Base-by-base conservation (phyloP, 179 eudicot species). In the Corrigiola litoralis region DNA sequence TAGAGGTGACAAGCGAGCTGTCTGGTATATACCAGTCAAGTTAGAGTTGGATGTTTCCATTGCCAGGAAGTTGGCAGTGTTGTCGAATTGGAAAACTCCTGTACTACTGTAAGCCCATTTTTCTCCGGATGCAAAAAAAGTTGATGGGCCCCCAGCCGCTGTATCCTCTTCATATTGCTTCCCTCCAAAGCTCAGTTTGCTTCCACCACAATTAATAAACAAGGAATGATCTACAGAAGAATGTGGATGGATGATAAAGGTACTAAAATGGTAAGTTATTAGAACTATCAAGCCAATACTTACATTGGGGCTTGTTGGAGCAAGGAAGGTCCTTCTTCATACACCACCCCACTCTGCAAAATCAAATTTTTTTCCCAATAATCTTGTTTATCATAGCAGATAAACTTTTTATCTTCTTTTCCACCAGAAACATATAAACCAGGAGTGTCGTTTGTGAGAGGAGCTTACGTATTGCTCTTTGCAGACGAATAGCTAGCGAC, bases 101-200 rank as follows among this genome's bases (percentile, higher is more conserved):
- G 85, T 78, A 58, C 87, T 87, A 73, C 92, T 90, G 57, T 78
- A 84, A 64, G 94, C 98, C 98, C 98, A 90, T 59, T 73, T 76
- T 27, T 76, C 75, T 7, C 65, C 68, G 23, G 77, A 67, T 11
- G 77, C 27, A 64, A 49, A 77, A 45, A 78, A 82, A 64, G 71
- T 77, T 25, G 99, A 83, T 34, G 90, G 78, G 9, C 95, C 89
- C 5, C 44, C 66, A 6, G 61, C 53, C 56, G 46, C 49, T 4
- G 68, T n/a, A 69, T 94, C 92, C 46, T 74, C 88, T 58, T 80
- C 87, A 18, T 87, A 94, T 1, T 75, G 75, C 2, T 81, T 65
- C 58, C 79, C 79, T n/a, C 70, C 84, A 36, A 69, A 77, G 13
- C 11, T 70, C 55, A 49, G 58, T 36, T 49, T 49, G 48, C 40